A percentile compares a stretch with the other conserved stretches of the same genome.
These are phyloP conservation scores for Thymus mandschuricus DNA, from an alignment of 257 asterid species.

Conservation along the genomic window DNA sequence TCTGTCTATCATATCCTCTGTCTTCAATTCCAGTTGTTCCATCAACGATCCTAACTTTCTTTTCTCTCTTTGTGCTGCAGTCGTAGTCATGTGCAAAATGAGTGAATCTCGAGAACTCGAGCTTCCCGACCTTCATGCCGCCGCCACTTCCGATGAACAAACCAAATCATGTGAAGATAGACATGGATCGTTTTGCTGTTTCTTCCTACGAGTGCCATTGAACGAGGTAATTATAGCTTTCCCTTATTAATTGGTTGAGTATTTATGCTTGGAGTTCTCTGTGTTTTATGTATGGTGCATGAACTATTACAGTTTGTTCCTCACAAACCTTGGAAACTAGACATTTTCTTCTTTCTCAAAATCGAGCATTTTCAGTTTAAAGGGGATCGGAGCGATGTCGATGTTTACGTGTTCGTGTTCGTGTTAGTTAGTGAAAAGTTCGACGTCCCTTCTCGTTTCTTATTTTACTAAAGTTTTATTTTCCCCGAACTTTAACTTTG, in stretches of 20 bases:
- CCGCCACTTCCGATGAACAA: conserved; percentile 18
- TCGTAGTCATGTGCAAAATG: conserved; percentile 54
- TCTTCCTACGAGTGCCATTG: conserved; percentile 39
- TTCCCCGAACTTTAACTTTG: neutral
- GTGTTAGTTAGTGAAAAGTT: neutral
- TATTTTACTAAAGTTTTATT: neutral
- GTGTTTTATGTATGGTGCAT: conserved; percentile 10
- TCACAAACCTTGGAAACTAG: neutral
- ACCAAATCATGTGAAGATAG: conserved; percentile 17
- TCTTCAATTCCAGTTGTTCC: no score
- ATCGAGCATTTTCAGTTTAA: neutral
- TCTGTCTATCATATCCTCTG: conserved; percentile 25
- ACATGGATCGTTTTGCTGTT: conserved; percentile 25
- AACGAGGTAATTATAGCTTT: conserved; percentile 38
- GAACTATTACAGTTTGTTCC: neutral
- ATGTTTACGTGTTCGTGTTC: no score
- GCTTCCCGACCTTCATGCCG: conserved; percentile 33
- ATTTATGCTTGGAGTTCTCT: neutral
- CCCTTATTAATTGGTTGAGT: no score
- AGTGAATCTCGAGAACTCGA: conserved; percentile 51
- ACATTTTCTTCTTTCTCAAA: neutral
- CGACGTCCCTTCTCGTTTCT: neutral
- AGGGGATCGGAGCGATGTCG: no score
- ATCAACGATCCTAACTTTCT: neutral
- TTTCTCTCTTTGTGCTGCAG: neutral